Evolutionary conservation across 257 asterid species (phyloP).

Genomic region (Solanum raphanifolium): DNA sequence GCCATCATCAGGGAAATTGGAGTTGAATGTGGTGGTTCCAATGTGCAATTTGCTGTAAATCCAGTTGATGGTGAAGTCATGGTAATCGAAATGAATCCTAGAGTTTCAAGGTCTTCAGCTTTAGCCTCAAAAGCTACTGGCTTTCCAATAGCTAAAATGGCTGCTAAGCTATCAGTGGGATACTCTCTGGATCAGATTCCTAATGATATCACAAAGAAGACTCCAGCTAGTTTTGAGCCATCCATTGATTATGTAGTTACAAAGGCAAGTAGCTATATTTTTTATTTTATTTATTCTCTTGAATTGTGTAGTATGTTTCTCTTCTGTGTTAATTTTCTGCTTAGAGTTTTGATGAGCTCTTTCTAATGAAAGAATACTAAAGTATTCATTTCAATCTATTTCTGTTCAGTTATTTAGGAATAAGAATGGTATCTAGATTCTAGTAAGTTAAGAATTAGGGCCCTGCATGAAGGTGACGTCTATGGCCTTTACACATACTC

Average conservation of each 20-base stretch:
- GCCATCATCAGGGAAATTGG: conserved; percentile 98
- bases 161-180: conserved; percentile 95
- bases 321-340: neutral
- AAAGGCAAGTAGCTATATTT: conserved; percentile 39
- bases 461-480: neutral
- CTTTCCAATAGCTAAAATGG: conserved; percentile 97
- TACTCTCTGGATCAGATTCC: conserved; percentile 95
- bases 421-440: neutral
- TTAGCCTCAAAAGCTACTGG: conserved; percentile 99
- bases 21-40: conserved; percentile 98
- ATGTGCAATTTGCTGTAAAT: conserved; percentile 90
- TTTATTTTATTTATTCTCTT: neutral
- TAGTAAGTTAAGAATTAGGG: neutral
- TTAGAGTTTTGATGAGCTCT: neutral
- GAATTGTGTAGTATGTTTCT: neutral
- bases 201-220: conserved; percentile 91
- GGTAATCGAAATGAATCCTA: conserved; percentile 98
- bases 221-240: conserved; percentile 99
- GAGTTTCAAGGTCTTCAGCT: conserved; percentile 96
- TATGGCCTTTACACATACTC: neutral
- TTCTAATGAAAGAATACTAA: neutral
- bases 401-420: neutral
- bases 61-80: conserved; percentile 96
- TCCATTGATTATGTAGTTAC: conserved; percentile 95
- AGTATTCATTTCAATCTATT: neutral